Conservation (phyloP, 257 asterid genomes). For the Solanum virginianum region DNA sequence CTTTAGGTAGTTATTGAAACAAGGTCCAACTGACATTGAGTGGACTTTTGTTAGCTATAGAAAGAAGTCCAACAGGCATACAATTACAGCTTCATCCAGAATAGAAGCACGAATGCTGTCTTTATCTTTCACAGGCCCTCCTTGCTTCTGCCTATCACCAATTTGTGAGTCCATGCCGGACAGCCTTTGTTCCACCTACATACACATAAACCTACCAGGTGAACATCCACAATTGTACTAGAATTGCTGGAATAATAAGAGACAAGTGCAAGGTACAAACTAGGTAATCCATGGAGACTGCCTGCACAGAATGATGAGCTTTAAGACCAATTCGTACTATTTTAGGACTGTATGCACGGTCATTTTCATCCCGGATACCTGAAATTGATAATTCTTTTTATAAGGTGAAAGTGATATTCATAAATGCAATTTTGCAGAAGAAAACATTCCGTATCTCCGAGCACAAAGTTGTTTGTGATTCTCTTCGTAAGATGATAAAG, state of each 20-base stretch:
- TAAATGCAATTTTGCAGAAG: neutral
- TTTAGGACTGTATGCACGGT: constrained; percentile 75
- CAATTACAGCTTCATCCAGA: constrained; percentile 90
- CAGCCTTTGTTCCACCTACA: constrained; percentile 85
- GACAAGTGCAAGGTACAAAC: constrained; percentile 25
- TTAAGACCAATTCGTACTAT: constrained; percentile 92
- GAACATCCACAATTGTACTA: neutral
- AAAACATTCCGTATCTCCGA: neutral
- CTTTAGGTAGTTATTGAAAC: constrained; percentile 4
- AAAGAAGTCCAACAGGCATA: constrained; percentile 21
- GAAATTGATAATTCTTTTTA: constrained; percentile 8
- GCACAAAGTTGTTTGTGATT: neutral
- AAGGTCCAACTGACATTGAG: constrained; percentile 1
- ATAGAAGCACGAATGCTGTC: constrained; percentile 82
- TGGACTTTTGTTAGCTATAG: neutral
- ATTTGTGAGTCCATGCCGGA: constrained; percentile 52
- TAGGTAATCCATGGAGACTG: constrained; percentile 94
- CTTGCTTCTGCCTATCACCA: constrained; percentile 89
- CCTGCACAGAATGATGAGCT: constrained; percentile 84
- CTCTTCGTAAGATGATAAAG: neutral
- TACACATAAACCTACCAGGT: neutral
- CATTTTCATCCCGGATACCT: constrained; percentile 94
- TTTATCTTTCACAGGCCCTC: constrained; percentile 55
- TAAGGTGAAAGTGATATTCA: constrained; percentile 9
- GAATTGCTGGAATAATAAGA: neutral